Base-by-base conservation (phyloP, 495 filamentous ascomycete genomes). In the Physcia stellaris region DNA sequence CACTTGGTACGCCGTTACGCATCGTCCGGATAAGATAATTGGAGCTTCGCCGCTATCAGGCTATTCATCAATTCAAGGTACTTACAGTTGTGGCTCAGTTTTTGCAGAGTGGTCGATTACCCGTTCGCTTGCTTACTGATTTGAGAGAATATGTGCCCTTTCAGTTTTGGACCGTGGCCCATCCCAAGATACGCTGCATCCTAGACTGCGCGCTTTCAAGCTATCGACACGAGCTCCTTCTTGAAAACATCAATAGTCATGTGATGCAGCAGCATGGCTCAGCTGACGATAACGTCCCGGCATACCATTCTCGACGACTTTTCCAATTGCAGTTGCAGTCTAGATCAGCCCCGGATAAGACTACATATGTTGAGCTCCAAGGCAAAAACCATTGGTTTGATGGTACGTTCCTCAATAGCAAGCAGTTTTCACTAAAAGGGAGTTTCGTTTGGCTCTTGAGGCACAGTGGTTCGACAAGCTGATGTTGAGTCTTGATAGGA, bases 41-140 rank as follows among this genome's bases (percentile, higher is more conserved):
- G 72, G 69, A 10, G 70, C 65, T 34, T 64, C 68, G 26, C 65
- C 73, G 29, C 47, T 75, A 13, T 75, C 72, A 1, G 73, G 66
- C 9, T 77, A 76, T 50, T 61, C 66, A 10, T 76, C 70, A 0
- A 74, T 77, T 35, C 67, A 71, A 54, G 68, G 69, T 71, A 48
- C 49, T 56, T 43, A 16, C 2, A n/a, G 4, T 26, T 6, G 15
- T 2, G 6, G 13, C n/a, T 9, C n/a, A 21, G 6, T 16, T 4
- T 13, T 22, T 12, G 4, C 21, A 13, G 33, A 11, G 7, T 32
- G 18, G 24, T 16, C 20, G 31, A 21, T 33, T 23, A 16, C 19
- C 12, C 4, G 20, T 11, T 17, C 16, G 5, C 10, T 32, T 20
- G 40, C 13, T 34, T n/a, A 9, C 43, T 53, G 34, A 52, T 15